Evolutionary conservation across 148 eudicot genomes (phyloP).

Genomic region (Polygonum aviculare): DNA sequence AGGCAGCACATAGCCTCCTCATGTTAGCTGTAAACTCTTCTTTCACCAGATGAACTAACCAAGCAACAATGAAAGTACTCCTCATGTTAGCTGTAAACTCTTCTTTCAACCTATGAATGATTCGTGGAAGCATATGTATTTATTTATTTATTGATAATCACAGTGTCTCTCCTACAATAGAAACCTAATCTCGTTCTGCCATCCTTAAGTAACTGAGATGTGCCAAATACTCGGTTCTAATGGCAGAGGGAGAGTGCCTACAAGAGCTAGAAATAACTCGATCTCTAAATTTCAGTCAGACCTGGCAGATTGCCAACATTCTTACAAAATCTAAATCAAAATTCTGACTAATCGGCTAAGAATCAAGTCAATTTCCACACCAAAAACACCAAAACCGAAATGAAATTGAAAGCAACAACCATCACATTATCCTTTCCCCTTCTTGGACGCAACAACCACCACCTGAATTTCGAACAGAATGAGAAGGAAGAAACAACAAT

Average conservation of each 20-base stretch:
- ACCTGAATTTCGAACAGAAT: neutral
- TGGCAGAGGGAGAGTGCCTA: neutral
- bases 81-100: no score
- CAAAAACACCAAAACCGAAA: neutral
- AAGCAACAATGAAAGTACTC: neutral
- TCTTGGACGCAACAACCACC: conserved; percentile 1
- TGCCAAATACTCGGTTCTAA: neutral
- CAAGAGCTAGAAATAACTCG: neutral
- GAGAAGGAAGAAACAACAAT: neutral
- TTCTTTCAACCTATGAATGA: neutral
- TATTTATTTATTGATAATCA: neutral
- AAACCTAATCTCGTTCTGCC: neutral
- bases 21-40: neutral
- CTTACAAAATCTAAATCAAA: neutral
- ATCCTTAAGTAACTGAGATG: neutral
- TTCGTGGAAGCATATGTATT: neutral
- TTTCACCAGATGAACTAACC: neutral
- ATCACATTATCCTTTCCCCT: neutral
- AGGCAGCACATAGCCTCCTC: neutral
- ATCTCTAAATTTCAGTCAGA: neutral
- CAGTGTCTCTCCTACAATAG: neutral
- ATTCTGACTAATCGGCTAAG: neutral
- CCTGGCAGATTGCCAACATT: neutral
- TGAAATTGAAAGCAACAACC: neutral
- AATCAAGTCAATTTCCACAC: neutral